Conservation (phyloP, 2,329 filamentous ascomycete species). For the Aspergillus unguis region DNA sequence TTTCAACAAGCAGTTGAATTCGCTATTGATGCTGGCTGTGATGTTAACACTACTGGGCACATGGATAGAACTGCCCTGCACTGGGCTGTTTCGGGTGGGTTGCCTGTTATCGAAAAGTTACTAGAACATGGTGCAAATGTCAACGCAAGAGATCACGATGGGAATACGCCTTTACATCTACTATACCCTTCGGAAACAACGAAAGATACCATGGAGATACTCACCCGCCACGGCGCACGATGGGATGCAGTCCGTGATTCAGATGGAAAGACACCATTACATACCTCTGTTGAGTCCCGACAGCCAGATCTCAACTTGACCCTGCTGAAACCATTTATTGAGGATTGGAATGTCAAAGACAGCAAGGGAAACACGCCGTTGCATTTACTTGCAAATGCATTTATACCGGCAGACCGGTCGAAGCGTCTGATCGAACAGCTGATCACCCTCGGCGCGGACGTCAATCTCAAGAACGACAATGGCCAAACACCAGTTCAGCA, state of each 20-base stretch:
- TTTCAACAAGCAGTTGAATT: background rate
- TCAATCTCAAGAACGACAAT: too few species aligned
- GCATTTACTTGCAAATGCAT: background rate
- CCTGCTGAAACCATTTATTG: too few species aligned
- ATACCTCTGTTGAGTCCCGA: too few species aligned
- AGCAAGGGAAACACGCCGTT: background rate
- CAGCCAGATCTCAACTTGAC: too few species aligned
- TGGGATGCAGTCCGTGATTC: too few species aligned
- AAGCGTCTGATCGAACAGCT: background rate
- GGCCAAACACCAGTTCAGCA: too few species aligned
- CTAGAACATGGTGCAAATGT: background rate
- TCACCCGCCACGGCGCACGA: too few species aligned
- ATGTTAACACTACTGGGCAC: background rate
- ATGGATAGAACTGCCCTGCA: background rate
- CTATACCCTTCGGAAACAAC: too few species aligned
- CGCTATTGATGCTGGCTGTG: background rate
- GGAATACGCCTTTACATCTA: too few species aligned
- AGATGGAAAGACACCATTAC: too few species aligned
- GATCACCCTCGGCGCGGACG: background rate
- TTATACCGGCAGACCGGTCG: background rate
- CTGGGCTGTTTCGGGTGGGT: background rate
- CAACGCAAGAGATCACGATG: background rate
- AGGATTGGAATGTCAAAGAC: background rate
- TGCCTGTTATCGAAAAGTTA: background rate
- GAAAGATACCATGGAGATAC: too few species aligned